phyloP scores from a whole-genome alignment of 2,329 filamentous ascomycete species.

The Cryphonectria japonica region DNA sequence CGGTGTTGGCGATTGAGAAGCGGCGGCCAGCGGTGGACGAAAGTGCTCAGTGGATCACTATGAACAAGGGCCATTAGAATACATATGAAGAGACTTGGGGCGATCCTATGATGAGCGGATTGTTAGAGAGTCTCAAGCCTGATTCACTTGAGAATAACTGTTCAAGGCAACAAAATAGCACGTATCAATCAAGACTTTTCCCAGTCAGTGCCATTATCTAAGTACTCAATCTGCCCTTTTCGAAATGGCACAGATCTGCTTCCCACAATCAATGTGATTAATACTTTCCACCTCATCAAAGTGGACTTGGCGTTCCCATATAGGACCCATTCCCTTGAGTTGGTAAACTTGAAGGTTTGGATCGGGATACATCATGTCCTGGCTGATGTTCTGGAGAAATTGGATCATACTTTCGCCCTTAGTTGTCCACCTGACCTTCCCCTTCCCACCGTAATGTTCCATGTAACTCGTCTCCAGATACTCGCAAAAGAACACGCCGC shows the following conservation, averaged over 20 bases:
- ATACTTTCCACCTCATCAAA: conserved; percentile 14
- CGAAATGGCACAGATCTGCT: conserved; percentile 10
- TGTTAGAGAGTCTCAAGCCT: not conserved
- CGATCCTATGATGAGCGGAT: not conserved
- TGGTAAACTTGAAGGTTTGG: conserved; percentile 2
- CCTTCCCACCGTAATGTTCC: conserved; percentile 4
- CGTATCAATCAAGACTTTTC: too few relatives aligned
- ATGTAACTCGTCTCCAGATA: conserved; percentile 14
- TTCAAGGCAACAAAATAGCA: not conserved
- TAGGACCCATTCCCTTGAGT: conserved; percentile 7
- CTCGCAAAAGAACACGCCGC: conserved; percentile 11
- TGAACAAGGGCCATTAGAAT: not conserved
- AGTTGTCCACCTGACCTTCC: not conserved
- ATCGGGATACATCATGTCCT: conserved; percentile 14
- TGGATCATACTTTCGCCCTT: not conserved
- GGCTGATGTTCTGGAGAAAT: not conserved
- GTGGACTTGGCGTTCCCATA: not conserved
- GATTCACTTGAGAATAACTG: not conserved
- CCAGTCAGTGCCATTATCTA: too few relatives aligned
- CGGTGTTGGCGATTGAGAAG: conserved; percentile 37
- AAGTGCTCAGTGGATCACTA: not conserved
- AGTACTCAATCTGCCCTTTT: not conserved
- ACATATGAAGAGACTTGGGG: too few relatives aligned
- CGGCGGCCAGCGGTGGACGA: conserved; percentile 31
- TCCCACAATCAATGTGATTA: conserved; percentile 11